A percentile compares a stretch with the other conserved stretches of the same genome.
Conservation (phyloP, 768 basidiomycete genomes). For the Tulasnella sp. region DNA sequence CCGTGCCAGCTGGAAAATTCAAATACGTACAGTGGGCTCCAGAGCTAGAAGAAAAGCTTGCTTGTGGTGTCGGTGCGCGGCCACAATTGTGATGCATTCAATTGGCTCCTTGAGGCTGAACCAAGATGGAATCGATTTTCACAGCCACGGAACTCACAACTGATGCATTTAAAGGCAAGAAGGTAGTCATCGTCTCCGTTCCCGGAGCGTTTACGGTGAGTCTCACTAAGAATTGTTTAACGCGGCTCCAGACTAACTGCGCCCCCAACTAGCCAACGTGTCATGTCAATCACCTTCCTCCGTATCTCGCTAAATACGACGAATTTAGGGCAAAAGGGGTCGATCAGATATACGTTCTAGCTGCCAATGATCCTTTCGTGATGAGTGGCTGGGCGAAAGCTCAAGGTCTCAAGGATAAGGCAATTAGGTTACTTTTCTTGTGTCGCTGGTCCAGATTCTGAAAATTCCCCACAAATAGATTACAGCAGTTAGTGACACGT, state of each 20-base stretch:
- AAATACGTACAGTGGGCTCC: conserved; percentile 57
- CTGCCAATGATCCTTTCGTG: conserved; percentile 34
- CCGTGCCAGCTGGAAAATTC: conserved; percentile 48
- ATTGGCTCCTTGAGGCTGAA: neutral
- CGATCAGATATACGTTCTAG: conserved; percentile 34
- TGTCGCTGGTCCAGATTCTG: neutral
- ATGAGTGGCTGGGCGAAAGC: conserved; percentile 37
- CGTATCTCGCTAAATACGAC: conserved; percentile 39
- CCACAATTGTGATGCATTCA: neutral
- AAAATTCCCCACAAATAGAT: conserved; percentile 44
- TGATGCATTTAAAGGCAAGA: conserved; percentile 69
- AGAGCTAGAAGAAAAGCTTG: conserved; percentile 60
- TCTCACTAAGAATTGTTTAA: neutral
- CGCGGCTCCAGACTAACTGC: neutral
- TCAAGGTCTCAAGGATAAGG: conserved; percentile 35
- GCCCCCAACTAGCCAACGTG: conserved; percentile 42
- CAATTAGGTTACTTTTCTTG: neutral
- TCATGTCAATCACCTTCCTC: conserved; percentile 48
- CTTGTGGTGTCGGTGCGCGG: conserved; percentile 62
- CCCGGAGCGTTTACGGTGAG: conserved; percentile 79
- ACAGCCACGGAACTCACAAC: conserved; percentile 55
- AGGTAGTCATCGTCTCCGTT: conserved; percentile 68
- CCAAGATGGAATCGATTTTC: neutral
- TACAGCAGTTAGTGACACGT: conserved; percentile 53
- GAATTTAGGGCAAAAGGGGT: conserved; percentile 41